These are phyloP conservation scores for Phytophthora chlamydospora DNA, from an alignment of 352 stramenopile genomes.

Conservation along the genomic window DNA sequence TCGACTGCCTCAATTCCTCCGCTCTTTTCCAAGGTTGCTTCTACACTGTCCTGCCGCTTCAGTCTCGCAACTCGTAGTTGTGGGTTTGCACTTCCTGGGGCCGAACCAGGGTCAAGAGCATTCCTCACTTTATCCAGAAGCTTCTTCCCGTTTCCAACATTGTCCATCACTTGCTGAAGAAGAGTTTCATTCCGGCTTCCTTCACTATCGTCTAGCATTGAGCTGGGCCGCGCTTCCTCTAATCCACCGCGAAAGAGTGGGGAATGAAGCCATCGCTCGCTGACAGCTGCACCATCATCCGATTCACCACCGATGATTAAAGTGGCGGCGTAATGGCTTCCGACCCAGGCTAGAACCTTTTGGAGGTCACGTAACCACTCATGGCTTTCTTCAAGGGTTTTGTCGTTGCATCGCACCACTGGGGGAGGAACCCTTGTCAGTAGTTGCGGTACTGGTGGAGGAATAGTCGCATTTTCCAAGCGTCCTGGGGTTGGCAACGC, in stretches of 20 bases:
- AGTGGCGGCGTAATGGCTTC: constrained; percentile 67
- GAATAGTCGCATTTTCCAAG: constrained; percentile 2
- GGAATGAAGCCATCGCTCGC: constrained; percentile 56
- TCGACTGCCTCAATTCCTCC: constrained; percentile 83
- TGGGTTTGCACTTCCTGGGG: constrained; percentile 48
- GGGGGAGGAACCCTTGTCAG: constrained; percentile 4
- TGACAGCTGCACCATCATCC: constrained; percentile 20
- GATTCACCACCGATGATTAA: constrained; percentile 53
- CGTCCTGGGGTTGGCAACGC: neutral
- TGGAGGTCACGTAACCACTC: constrained; percentile 71
- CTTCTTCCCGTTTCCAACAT: constrained; percentile 76
- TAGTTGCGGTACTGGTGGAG: constrained; percentile 18
- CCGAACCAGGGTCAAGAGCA: constrained; percentile 60
- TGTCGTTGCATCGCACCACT: constrained; percentile 16
- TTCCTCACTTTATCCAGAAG: constrained; percentile 82
- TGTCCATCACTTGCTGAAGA: constrained; percentile 78
- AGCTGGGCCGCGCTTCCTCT: constrained; percentile 28
- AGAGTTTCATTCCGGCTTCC: constrained; percentile 55
- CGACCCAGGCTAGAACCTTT: constrained; percentile 63
- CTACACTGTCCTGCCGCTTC: constrained; percentile 85
- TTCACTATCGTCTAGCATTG: constrained; percentile 9
- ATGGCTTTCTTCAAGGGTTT: constrained; percentile 33
- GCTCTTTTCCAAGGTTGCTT: constrained; percentile 85
- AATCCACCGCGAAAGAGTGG: constrained; percentile 65
- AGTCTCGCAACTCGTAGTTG: constrained; percentile 67